Conservation (phyloP, 78 protist species). For the Cavenderia fasciculata region DNA sequence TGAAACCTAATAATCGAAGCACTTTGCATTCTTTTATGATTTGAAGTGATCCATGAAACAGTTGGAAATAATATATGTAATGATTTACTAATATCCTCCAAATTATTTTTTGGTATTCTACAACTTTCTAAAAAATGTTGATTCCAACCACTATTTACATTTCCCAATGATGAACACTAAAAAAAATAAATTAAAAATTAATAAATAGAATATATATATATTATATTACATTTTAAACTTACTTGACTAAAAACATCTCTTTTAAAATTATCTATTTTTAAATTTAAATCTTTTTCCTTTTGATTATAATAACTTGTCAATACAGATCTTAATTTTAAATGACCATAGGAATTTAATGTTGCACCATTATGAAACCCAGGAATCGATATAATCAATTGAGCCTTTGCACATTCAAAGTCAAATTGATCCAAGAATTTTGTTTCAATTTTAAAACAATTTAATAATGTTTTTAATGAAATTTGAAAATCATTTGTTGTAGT, state of each 20-base stretch:
- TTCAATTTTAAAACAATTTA: neutral
- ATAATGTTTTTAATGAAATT: conserved; percentile 24
- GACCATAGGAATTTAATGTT: neutral
- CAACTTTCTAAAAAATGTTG: conserved; percentile 6
- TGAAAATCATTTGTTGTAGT: neutral
- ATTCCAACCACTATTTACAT: conserved; percentile 11
- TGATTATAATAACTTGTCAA: neutral
- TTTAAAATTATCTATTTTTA: neutral
- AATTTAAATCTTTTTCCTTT: neutral
- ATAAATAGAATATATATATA: no score
- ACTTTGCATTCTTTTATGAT: neutral
- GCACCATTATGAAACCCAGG: conserved; percentile 44
- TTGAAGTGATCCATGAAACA: neutral
- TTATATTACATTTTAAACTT: neutral
- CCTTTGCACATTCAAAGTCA: conserved; percentile 31
- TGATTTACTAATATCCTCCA: neutral
- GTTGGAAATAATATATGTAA: conserved; percentile 37
- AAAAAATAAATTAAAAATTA: neutral
- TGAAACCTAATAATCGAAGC: conserved; percentile 3
- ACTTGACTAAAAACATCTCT: neutral
- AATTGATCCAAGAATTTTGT: neutral
- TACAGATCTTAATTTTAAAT: neutral
- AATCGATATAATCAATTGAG: neutral
- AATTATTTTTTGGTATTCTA: neutral
- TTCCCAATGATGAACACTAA: conserved; percentile 4